These are phyloP conservation scores for Saccharomycopsis sp. DNA, from an alignment of 805 yeast genomes.

Conservation along the genomic window DNA sequence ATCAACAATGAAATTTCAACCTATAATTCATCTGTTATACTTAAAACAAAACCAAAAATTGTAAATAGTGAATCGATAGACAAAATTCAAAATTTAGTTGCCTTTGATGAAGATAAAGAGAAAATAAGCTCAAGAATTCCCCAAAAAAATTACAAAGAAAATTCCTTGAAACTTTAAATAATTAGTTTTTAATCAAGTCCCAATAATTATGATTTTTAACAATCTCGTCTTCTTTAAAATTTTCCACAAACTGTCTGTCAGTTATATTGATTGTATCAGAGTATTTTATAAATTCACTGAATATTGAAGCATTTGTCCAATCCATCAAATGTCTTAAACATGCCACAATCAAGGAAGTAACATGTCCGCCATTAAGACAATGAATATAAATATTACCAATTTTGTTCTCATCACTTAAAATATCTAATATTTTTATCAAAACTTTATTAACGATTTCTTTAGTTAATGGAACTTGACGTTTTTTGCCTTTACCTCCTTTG, in stretches of 20 bases:
- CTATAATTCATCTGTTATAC: too few species aligned
- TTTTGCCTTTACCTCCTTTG: constrained; percentile 53
- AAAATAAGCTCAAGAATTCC: too few species aligned
- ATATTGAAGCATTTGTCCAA: constrained; percentile 85
- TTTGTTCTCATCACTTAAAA: constrained; percentile 40
- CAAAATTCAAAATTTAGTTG: too few species aligned
- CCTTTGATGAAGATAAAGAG: too few species aligned
- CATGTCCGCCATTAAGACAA: constrained; percentile 84
- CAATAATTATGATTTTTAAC: too few species aligned
- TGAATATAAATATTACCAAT: constrained; percentile 83
- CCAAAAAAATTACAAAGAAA: too few species aligned
- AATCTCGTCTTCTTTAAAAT: constrained; percentile 35
- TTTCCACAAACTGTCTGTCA: constrained; percentile 77
- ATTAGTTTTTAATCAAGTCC: too few species aligned
- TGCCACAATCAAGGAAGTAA: constrained; percentile 75
- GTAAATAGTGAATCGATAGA: too few species aligned
- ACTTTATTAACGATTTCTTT: constrained; percentile 49
- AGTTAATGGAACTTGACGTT: constrained; percentile 74
- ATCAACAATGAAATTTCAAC: too few species aligned
- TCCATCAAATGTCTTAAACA: constrained; percentile 72
- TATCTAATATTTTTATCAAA: constrained; percentile 46
- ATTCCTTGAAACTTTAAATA: too few species aligned
- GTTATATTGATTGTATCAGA: constrained; percentile 70
- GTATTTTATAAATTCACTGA: constrained; percentile 73
- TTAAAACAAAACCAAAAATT: too few species aligned